Evolutionary conservation across 768 basidiomycete species (phyloP).

Genomic region (Boletus rubescentipes): DNA sequence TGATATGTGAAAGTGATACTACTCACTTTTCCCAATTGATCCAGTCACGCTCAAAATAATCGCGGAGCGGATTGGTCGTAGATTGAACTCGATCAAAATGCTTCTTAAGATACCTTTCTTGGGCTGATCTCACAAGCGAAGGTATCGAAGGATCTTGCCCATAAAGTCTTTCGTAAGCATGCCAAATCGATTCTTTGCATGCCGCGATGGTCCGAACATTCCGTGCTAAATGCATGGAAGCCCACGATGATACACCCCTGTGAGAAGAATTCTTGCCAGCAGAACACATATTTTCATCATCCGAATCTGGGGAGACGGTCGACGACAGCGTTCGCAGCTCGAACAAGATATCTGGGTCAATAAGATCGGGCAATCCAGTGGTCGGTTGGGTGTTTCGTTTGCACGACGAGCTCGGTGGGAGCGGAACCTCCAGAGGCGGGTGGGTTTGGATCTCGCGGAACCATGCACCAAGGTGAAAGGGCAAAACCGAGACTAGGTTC

Average conservation of each 20-base stretch:
- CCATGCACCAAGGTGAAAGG: slow-evolving; percentile 61
- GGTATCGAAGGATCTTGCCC: slow-evolving; percentile 40
- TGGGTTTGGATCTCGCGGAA: slow-evolving; percentile 55
- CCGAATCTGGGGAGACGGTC: slow-evolving; percentile 22
- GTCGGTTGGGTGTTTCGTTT: slow-evolving; percentile 19
- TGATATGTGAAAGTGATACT: not conserved
- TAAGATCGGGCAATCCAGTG: slow-evolving; percentile 17
- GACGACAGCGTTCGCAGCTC: slow-evolving; percentile 31
- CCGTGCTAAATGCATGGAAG: slow-evolving; percentile 66
- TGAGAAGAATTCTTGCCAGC: slow-evolving; percentile 20
- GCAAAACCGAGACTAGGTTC: slow-evolving; percentile 56
- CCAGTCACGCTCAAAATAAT: slow-evolving; percentile 69
- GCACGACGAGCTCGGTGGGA: slow-evolving; percentile 51
- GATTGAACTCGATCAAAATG: slow-evolving; percentile 20
- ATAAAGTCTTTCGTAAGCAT: slow-evolving; percentile 53
- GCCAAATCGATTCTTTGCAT: slow-evolving; percentile 72
- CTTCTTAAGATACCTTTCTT: slow-evolving; percentile 27
- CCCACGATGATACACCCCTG: slow-evolving; percentile 42
- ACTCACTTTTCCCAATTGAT: slow-evolving; percentile 67
- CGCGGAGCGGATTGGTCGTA: slow-evolving; percentile 41
- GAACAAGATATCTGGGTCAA: slow-evolving; percentile 33
- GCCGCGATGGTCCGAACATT: slow-evolving; percentile 53
- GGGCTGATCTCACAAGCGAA: slow-evolving; percentile 37
- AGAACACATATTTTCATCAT: slow-evolving; percentile 25
- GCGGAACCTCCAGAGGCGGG: slow-evolving; percentile 47